Evolutionary conservation across 306 rosid species (phyloP).

Genomic region (Cucurbita argyrosperma): DNA sequence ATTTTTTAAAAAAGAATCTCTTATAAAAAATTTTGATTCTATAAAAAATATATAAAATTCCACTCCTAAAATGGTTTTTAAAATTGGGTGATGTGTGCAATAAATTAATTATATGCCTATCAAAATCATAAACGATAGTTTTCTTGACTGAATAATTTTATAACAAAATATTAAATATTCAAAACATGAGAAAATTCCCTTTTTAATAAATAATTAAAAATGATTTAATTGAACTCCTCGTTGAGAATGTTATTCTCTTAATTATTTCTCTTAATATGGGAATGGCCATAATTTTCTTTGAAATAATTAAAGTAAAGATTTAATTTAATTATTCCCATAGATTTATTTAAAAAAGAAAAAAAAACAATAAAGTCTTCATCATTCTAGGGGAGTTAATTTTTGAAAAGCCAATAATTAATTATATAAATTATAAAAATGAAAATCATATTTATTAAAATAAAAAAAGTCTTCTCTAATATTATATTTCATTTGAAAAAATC

Average conservation of each 20-base stretch:
- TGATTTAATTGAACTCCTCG: neutral
- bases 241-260: too few species aligned
- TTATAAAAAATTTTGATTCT: too few species aligned
- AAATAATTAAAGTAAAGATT: neutral
- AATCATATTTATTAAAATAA: neutral
- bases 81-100: too few species aligned
- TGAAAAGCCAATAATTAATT: neutral
- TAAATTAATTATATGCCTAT: too few species aligned
- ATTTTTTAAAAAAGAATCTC: too few species aligned
- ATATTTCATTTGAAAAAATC: neutral
- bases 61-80: too few species aligned
- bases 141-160: neutral
- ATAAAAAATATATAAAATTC: too few species aligned
- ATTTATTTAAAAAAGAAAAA: neutral
- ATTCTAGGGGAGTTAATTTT: neutral
- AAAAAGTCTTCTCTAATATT: conserved; percentile 2
- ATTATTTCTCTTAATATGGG: neutral
- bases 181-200: neutral
- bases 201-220: neutral
- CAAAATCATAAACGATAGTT: neutral
- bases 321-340: neutral
- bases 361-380: neutral
- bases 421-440: neutral
- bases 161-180: too few species aligned
- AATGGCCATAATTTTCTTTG: neutral